Evolutionary conservation across 2,329 filamentous ascomycete genomes (phyloP), one percentile per base, ranked within the genome.

Genomic region (Paracoccidioides lutzii): DNA sequence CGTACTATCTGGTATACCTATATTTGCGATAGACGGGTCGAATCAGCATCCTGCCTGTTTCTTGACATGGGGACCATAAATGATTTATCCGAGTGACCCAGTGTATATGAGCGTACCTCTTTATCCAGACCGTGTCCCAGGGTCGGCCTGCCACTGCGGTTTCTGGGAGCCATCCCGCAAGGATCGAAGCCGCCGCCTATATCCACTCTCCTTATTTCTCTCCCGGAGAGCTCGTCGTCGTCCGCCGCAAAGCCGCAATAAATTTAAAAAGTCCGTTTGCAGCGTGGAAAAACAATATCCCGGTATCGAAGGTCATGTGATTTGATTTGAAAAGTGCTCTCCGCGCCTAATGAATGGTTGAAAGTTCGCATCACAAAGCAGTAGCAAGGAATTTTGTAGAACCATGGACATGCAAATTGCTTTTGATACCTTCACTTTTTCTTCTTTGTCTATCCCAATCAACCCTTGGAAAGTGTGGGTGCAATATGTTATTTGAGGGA

Each of bases 1-100:
- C 81, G 81, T 41, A 94, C 80, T 41, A 93, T 80, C 65, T 88
- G 85, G 67, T 91, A 90, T 59, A 95, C 79, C 77, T 80, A 51
- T 32, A 38, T 52, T 52, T 50, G 46, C 46, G 46, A 38, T 38
- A 38, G 15, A 9, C n/a, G 22, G n/a, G 41, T 35, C 33, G 12
- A 35, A 41, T 50, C 37, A 44, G 55, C 7, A 46, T 45, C 30
- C 32, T 10, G 51, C 10, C 46, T 12, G 30, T 22, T 22, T 30
- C 0, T 48, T 5, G 44, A 28, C 38, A 5, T n/a, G 38, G 3
- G 10, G 14, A 8, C 7, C 4, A 15, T 3, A 15, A 42, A 48
- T 42, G 35, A 50, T 32, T 7, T 22, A 51, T 22, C 44, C 4
- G 6, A 5, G 28, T 6, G 48, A 45, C n/a, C 55, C 30, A 10